These are phyloP conservation scores for Exophiala calicioides DNA, from an alignment of 2,329 filamentous ascomycete species.

Conservation along the genomic window DNA sequence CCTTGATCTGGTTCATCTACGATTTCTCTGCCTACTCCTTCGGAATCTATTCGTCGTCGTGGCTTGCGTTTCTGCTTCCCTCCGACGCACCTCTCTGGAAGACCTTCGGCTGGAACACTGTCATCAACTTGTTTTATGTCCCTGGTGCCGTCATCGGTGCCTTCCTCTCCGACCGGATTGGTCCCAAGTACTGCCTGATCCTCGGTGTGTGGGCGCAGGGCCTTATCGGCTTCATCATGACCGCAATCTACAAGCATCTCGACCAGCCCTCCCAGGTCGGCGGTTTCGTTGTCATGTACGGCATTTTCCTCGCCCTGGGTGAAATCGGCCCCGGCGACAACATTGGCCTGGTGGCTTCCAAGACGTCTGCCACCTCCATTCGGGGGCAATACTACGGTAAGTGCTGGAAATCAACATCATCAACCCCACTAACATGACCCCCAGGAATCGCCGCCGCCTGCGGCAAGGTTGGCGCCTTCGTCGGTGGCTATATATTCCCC, in stretches of 20 bases:
- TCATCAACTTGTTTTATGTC: constrained; percentile 87
- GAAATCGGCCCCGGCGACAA: constrained; percentile 89
- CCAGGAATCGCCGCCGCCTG: constrained; percentile 49
- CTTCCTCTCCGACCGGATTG: constrained; percentile 74
- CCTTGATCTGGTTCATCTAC: constrained; percentile 82
- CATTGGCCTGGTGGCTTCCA: constrained; percentile 82
- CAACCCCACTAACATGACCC: too few species aligned
- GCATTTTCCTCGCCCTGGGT: constrained; percentile 73
- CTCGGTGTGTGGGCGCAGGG: constrained; percentile 72
- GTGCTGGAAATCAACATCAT: too few species aligned
- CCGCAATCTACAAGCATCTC: constrained; percentile 72
- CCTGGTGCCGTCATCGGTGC: constrained; percentile 79
- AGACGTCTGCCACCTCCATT: constrained; percentile 86
- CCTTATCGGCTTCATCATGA: constrained; percentile 84
- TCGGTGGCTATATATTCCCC: constrained; percentile 76
- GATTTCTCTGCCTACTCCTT: constrained; percentile 86
- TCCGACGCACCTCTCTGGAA: constrained; percentile 66
- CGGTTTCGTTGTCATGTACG: constrained; percentile 77
- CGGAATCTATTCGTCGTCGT: constrained; percentile 75
- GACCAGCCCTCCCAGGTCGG: constrained; percentile 66
- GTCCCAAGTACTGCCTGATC: constrained; percentile 72
- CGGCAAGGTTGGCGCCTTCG: constrained; percentile 65
- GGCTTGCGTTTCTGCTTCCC: constrained; percentile 61
- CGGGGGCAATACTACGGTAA: constrained; percentile 71
- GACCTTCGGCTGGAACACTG: constrained; percentile 81